These are phyloP conservation scores for Xylaria longipes DNA, from an alignment of 495 filamentous ascomycete species.

Conservation along the genomic window DNA sequence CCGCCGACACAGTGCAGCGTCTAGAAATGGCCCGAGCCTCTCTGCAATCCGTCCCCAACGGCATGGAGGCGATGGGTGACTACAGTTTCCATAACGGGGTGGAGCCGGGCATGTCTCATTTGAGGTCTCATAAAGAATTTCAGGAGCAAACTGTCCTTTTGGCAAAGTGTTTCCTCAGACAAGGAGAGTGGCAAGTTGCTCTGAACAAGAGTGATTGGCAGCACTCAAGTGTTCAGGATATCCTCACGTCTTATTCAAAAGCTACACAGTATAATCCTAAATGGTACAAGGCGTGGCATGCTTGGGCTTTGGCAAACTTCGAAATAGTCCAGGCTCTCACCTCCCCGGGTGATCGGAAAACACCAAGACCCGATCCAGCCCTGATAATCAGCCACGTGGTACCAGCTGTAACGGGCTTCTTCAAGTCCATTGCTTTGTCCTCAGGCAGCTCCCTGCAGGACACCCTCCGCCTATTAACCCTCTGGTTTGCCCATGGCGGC, in stretches of 20 bases:
- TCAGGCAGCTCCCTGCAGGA: conserved; percentile 93
- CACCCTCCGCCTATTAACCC: conserved; percentile 85
- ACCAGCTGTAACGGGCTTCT: conserved; percentile 91
- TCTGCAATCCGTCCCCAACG: conserved; percentile 59
- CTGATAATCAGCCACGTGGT: conserved; percentile 88
- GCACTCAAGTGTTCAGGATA: conserved; percentile 73
- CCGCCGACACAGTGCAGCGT: conserved; percentile 74
- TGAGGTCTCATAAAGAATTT: conserved; percentile 53
- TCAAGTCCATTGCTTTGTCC: conserved; percentile 92
- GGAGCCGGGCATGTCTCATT: conserved; percentile 49
- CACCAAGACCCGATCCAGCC: conserved; percentile 59
- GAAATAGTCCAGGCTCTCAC: conserved; percentile 88
- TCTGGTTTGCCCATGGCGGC: conserved; percentile 96
- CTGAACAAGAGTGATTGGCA: conserved; percentile 87
- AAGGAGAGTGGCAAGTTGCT: conserved; percentile 92
- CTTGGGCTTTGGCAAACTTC: conserved; percentile 99
- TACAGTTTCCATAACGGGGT: conserved; percentile 67
- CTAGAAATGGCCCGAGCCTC: conserved; percentile 62
- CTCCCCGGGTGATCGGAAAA: conserved; percentile 64
- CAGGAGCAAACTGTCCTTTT: conserved; percentile 76
- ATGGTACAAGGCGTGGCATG: conserved; percentile 99
- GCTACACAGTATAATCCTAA: conserved; percentile 89
- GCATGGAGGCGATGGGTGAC: conserved; percentile 53
- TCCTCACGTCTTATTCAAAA: conserved; percentile 84
- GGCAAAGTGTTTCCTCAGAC: conserved; percentile 92